Conservation (phyloP, 768 basidiomycete genomes). For the Pleurotus eryngii region DNA sequence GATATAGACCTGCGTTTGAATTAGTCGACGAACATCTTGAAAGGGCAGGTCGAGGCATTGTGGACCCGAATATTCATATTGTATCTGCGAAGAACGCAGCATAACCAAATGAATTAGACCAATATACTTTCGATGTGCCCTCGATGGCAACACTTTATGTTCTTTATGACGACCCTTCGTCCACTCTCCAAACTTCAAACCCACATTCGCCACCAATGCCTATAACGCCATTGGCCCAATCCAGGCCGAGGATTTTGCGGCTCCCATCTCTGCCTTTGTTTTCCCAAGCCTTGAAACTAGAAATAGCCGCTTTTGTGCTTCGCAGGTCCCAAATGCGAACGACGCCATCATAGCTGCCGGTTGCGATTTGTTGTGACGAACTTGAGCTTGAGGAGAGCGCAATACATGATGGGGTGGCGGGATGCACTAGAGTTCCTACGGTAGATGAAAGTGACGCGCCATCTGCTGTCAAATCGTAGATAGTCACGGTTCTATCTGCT, state of each 20-base stretch:
- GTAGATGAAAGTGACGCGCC: slow-evolving; percentile 23
- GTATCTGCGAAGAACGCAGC: not conserved
- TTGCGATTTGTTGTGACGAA: slow-evolving; percentile 52
- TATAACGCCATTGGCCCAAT: slow-evolving; percentile 64
- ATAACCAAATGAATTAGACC: no score
- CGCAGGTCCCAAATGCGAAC: slow-evolving; percentile 79
- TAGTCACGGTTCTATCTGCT: slow-evolving; percentile 68
- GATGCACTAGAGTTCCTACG: slow-evolving; percentile 49
- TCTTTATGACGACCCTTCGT: slow-evolving; percentile 22
- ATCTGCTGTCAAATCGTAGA: slow-evolving; percentile 64
- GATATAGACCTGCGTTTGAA: slow-evolving; percentile 80
- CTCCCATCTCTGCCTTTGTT: slow-evolving; percentile 29
- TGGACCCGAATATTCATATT: not conserved
- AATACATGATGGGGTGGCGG: slow-evolving; percentile 69
- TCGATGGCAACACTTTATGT: no score
- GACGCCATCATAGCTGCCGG: slow-evolving; percentile 75
- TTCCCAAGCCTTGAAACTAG: slow-evolving; percentile 61
- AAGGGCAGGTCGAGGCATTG: slow-evolving; percentile 54
- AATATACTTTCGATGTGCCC: no score
- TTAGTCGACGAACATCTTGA: slow-evolving; percentile 72
- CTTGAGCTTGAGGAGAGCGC: slow-evolving; percentile 18
- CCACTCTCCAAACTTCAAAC: slow-evolving; percentile 59
- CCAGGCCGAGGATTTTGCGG: slow-evolving; percentile 57
- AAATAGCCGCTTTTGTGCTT: slow-evolving; percentile 60
- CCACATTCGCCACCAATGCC: slow-evolving; percentile 65